These are phyloP conservation scores for Mycena venus DNA, from an alignment of 768 basidiomycete genomes.

Conservation along the genomic window DNA sequence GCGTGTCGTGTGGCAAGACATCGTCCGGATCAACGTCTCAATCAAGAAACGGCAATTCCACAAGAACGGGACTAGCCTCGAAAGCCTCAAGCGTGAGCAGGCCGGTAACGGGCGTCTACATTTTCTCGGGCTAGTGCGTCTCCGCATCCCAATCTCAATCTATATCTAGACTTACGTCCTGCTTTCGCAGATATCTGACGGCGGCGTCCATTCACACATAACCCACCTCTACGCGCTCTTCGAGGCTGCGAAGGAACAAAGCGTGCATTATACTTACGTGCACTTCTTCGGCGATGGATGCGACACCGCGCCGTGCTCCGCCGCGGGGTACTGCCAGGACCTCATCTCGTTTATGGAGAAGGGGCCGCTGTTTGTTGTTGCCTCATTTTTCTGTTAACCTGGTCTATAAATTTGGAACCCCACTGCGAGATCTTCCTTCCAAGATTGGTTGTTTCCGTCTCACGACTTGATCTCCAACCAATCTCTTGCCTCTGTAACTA, in stretches of 20 bases:
- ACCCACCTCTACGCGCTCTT: constrained; percentile 91
- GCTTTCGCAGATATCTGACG: constrained; percentile 97
- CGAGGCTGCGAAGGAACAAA: constrained; percentile 88
- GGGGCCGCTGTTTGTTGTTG: too few relatives aligned
- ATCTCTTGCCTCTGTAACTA: too few relatives aligned
- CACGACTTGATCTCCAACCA: too few relatives aligned
- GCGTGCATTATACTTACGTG: constrained; percentile 88
- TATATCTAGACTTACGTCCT: not conserved
- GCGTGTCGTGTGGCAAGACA: constrained; percentile 97
- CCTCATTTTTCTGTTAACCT: too few relatives aligned
- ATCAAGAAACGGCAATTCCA: constrained; percentile 93
- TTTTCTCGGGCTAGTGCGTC: constrained; percentile 83
- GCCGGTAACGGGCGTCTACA: constrained; percentile 88
- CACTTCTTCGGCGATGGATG: constrained; percentile 97
- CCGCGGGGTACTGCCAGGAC: constrained; percentile 82
- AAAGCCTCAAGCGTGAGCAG: constrained; percentile 83
- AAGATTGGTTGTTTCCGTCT: too few relatives aligned
- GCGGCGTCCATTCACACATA: constrained; percentile 97
- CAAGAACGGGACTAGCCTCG: constrained; percentile 80
- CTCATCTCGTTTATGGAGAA: constrained; percentile 83
- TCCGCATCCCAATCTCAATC: not conserved
- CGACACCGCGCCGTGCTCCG: constrained; percentile 91
- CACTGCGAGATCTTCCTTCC: too few relatives aligned
- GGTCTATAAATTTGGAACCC: too few relatives aligned
- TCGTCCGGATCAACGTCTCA: constrained; percentile 92